Evolutionary conservation across 2,329 filamentous ascomycete species (phyloP).

Genomic region (Trichoderma gracile): DNA sequence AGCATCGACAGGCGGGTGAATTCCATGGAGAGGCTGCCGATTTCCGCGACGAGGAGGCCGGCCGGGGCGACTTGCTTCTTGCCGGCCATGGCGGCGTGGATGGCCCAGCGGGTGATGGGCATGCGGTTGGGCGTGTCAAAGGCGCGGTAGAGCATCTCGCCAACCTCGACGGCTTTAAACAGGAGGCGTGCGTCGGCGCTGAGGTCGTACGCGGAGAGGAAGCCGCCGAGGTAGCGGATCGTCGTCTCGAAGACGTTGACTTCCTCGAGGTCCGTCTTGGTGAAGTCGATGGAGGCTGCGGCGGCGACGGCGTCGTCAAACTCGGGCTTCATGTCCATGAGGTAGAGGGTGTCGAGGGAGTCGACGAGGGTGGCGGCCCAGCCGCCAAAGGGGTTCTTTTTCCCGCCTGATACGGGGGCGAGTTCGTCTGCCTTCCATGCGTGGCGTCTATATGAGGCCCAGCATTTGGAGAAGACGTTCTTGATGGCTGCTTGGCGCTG

Average conservation of each 20-base stretch:
- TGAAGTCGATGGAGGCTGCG: conserved; percentile 52
- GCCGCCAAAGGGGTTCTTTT: conserved; percentile 51
- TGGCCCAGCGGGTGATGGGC: conserved; percentile 41
- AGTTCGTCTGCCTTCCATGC: conserved; percentile 58
- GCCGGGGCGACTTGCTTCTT: conserved; percentile 28
- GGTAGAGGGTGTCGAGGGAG: conserved; percentile 61
- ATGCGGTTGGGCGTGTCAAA: conserved; percentile 56
- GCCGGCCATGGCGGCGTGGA: conserved; percentile 33
- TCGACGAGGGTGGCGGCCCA: conserved; percentile 63
- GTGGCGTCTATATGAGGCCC: conserved; percentile 53
- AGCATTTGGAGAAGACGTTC: conserved; percentile 45
- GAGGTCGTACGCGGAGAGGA: conserved; percentile 53
- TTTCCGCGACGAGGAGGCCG: conserved; percentile 54
- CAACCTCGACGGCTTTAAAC: conserved; percentile 51
- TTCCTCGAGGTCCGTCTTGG: conserved; percentile 43
- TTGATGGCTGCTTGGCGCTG: conserved; percentile 44
- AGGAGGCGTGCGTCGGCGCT: conserved; percentile 47
- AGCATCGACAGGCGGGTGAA: conserved; percentile 71
- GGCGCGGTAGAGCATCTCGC: conserved; percentile 53
- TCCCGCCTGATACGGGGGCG: conserved; percentile 48
- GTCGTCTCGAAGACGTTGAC: conserved; percentile 58
- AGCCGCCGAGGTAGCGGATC: conserved; percentile 55
- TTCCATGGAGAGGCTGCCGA: conserved; percentile 69
- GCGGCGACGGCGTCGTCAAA: conserved; percentile 56
- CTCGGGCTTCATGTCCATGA: conserved; percentile 60